Base-by-base conservation (phyloP, 2,329 filamentous ascomycete genomes). In the Volutella citrinella region DNA sequence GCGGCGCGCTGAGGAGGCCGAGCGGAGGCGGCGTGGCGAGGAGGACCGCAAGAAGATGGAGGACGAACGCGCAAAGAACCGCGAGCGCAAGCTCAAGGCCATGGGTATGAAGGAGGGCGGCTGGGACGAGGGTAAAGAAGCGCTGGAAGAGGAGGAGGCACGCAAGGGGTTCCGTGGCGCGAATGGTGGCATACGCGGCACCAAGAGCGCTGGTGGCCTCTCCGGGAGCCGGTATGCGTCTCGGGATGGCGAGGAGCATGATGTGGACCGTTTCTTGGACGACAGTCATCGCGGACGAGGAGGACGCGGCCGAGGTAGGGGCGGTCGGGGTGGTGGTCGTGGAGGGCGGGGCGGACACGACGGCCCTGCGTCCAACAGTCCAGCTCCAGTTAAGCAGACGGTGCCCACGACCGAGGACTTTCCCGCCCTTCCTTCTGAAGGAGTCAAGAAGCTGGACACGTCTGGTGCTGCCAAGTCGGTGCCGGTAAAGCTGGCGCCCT, bases 71-170 rank as follows among this genome's bases (percentile, higher is more conserved):
- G 74, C 71, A 16, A 70, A 69, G 45, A 82, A 82, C 49, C 58
- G 77, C 8, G 75, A 79, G 57, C 61, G 78, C 31, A 82, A 82
- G 54, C 63, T 82, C 14, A 74, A 74, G 45, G 77, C 77, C 1
- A 70, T 80, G 61, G 67, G 68, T 19, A 62, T 59, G 28, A 74
- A 71, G 54, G 69, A 75, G 23, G 68, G 66, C 19, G 69, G 65
- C 42, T 82, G 77, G 78, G 78, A 81, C 38, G 69, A 75, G 49
- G 76, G 75, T 24, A 80, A 80, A 57, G 61, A 68, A 25, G 57
- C 61, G 10, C 47, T 60, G 11, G 59, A 56, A 12, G 64, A 66
- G 24, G 66, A 71, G 38, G 64, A 70, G 21, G 51, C 54, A 4
- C 52, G 59, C 17, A 52, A 59, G 12, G 57, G 53, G 6, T 76